These are phyloP conservation scores for Sphagnum contortum DNA, from an alignment of 225 moss, liverwort and hornwort genomes.

Conservation along the genomic window DNA sequence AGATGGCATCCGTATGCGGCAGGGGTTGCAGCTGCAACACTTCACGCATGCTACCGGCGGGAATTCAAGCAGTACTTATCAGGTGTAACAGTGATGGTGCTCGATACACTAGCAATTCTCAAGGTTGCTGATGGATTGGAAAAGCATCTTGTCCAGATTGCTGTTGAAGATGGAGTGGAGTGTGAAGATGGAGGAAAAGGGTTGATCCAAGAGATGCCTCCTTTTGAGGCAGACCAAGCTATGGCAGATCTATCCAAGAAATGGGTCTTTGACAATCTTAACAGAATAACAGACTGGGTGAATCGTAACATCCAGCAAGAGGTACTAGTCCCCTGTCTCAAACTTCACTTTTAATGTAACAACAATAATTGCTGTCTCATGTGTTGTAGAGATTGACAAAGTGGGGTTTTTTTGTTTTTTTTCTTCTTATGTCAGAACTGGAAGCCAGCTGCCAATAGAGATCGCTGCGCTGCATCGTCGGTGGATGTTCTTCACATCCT, in stretches of 20 bases:
- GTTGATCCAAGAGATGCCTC: conserved; percentile 85
- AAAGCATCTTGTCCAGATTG: conserved; percentile 77
- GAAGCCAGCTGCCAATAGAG: conserved; percentile 66
- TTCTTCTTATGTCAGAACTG: conserved; percentile 44
- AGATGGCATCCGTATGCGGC: conserved; percentile 80
- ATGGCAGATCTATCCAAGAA: conserved; percentile 53
- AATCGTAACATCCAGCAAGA: conserved; percentile 86
- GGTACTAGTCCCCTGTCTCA: conserved; percentile 19
- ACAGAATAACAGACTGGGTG: conserved; percentile 62
- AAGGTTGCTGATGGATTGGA: conserved; percentile 78
- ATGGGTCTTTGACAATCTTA: conserved; percentile 77
- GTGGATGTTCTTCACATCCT: conserved; percentile 79
- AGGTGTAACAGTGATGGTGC: conserved; percentile 42
- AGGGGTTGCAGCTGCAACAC: conserved; percentile 84
- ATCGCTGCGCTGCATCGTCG: conserved; percentile 70
- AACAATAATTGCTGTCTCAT: too few relatives aligned
- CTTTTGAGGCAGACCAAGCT: conserved; percentile 78
- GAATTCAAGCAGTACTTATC: conserved; percentile 65
- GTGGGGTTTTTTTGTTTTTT: too few relatives aligned
- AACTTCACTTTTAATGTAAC: too few relatives aligned
- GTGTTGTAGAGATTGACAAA: too few relatives aligned
- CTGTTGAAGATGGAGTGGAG: conserved; percentile 82
- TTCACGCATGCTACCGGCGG: conserved; percentile 74
- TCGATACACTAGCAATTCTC: conserved; percentile 65
- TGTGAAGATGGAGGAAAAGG: conserved; percentile 94